phyloP scores from a whole-genome alignment of 805 yeast genomes.

The Teunomyces gatunensis region DNA sequence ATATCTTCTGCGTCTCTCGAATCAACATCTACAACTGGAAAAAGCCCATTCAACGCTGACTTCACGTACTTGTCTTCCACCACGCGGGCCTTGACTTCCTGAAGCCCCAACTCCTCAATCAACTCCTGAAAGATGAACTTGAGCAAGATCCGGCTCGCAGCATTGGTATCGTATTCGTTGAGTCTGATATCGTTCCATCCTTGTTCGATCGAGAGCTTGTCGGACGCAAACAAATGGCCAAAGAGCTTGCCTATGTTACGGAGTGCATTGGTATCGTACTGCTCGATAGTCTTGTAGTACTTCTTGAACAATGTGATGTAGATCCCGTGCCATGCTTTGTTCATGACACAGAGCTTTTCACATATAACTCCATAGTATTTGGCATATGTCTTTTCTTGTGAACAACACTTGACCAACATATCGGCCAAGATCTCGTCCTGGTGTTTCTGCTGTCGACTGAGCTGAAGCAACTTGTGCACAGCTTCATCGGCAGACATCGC shows the following conservation, averaged over 20 bases:
- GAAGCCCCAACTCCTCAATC: conserved; percentile 70
- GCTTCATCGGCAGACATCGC: conserved; percentile 92
- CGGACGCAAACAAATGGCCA: conserved; percentile 79
- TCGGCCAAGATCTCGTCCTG: conserved; percentile 59
- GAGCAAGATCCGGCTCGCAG: conserved; percentile 77
- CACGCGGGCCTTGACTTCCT: conserved; percentile 47
- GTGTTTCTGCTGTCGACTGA: conserved; percentile 26
- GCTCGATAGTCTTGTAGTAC: conserved; percentile 58
- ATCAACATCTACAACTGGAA: conserved; percentile 48
- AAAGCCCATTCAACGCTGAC: conserved; percentile 53
- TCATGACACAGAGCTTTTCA: conserved; percentile 56
- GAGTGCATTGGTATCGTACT: conserved; percentile 67
- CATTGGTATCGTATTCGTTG: conserved; percentile 70
- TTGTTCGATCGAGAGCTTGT: conserved; percentile 59
- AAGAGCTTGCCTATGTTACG: conserved; percentile 80
- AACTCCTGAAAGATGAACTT: conserved; percentile 79
- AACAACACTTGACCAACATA: conserved; percentile 75
- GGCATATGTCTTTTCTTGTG: conserved; percentile 83
- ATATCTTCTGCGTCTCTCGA: conserved; percentile 46
- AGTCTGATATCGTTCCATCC: conserved; percentile 54
- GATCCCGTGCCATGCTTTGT: conserved; percentile 53
- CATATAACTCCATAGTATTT: conserved; percentile 80
- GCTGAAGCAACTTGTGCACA: conserved; percentile 72
- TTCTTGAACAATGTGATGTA: conserved; percentile 54
- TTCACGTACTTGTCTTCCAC: conserved; percentile 48